Evolutionary conservation across 176 grass and related monocot genomes (phyloP).

Genomic region (Ensete ventricosum): DNA sequence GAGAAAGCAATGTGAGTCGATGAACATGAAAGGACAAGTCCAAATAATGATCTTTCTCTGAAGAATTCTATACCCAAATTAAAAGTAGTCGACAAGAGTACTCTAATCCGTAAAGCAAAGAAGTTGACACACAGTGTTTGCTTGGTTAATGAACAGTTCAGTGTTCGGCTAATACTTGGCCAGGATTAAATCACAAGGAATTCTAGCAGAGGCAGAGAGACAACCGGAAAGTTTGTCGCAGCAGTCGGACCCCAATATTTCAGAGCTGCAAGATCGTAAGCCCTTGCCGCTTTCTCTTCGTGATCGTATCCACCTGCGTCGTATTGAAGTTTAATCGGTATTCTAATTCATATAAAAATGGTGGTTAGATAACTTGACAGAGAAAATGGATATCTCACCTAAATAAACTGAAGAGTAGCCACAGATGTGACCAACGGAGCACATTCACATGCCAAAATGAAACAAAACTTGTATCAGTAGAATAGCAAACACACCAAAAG

Average conservation of each 20-base stretch:
- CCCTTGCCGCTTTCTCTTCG: conserved; percentile 83
- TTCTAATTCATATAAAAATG: not conserved
- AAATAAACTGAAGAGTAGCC: conserved; percentile 10
- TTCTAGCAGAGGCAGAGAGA: not conserved
- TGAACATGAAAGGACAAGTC: too few relatives aligned
- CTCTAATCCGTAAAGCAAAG: too few relatives aligned
- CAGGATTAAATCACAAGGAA: too few relatives aligned
- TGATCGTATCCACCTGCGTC: conserved; percentile 78
- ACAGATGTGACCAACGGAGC: not conserved
- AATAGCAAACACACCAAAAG: too few relatives aligned
- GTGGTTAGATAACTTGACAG: not conserved
- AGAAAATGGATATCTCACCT: not conserved
- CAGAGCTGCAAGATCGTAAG: conserved; percentile 81
- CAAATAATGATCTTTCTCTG: too few relatives aligned
- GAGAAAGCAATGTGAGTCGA: too few relatives aligned
- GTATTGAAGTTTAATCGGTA: not conserved
- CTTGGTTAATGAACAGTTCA: too few relatives aligned
- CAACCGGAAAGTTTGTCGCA: conserved; percentile 65
- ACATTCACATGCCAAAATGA: conserved; percentile 3
- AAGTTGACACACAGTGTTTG: too few relatives aligned
- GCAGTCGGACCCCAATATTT: conserved; percentile 86
- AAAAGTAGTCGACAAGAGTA: too few relatives aligned
- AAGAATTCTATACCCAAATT: too few relatives aligned
- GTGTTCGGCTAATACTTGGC: too few relatives aligned
- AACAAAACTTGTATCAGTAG: not conserved